A percentile compares a stretch with the other conserved stretches of the same genome.
Evolutionary conservation across 2,329 filamentous ascomycete genomes (phyloP).

Genomic region (Amylocarpus encephaloides): DNA sequence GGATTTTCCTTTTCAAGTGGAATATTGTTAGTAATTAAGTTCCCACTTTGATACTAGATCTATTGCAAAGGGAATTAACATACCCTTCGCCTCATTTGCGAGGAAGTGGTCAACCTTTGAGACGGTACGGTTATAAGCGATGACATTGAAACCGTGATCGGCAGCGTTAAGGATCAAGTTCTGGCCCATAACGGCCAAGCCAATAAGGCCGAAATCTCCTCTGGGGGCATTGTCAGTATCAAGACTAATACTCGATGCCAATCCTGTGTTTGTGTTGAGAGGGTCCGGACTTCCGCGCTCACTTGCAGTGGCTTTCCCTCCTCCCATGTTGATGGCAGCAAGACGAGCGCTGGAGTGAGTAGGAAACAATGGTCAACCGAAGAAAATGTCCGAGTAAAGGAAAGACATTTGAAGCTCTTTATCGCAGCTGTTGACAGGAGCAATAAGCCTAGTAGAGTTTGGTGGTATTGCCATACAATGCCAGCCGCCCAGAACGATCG

Average conservation of each 20-base stretch:
- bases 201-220: conserved; percentile 81
- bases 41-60: neutral
- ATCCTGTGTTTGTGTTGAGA: conserved; percentile 7
- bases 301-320: conserved; percentile 38
- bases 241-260: neutral
- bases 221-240: conserved; percentile 30
- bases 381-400: conserved; percentile 9
- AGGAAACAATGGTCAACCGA: conserved; percentile 19
- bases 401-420: neutral
- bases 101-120: conserved; percentile 96
- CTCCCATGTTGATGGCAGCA: conserved; percentile 66
- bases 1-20: conserved; percentile 61
- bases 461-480: neutral
- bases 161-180: conserved; percentile 88
- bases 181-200: conserved; percentile 85
- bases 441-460: neutral
- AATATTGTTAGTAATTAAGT: conserved; percentile 6
- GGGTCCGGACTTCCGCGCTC: conserved; percentile 37
- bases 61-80: conserved; percentile 17
- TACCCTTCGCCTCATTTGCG: conserved; percentile 80
- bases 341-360: conserved; percentile 60
- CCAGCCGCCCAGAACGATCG: conserved; percentile 12
- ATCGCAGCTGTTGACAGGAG: neutral
- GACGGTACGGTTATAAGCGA: conserved; percentile 97
- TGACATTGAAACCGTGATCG: conserved; percentile 90